Conservation (phyloP, 23 red algal species). For the Chondrus crispus region DNA sequence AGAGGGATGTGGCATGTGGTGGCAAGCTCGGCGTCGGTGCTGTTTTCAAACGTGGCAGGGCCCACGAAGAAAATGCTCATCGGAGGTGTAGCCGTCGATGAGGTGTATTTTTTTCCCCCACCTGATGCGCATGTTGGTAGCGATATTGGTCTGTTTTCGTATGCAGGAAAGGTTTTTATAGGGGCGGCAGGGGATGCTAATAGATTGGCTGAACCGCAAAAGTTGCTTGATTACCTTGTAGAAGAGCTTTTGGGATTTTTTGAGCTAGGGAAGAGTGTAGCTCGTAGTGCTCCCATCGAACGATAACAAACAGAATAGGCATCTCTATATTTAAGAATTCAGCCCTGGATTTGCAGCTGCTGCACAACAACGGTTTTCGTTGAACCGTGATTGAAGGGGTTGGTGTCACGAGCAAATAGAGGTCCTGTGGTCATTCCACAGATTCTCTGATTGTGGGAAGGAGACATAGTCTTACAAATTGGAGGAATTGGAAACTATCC, state of each 20-base stretch:
- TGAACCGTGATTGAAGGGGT: no score
- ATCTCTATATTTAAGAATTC: no score
- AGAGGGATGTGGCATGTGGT: neutral
- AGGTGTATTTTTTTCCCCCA: slow-evolving; percentile 35
- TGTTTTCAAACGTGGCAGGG: slow-evolving; percentile 57
- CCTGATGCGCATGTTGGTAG: slow-evolving; percentile 1
- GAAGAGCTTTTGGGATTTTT: neutral
- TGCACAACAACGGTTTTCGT: no score
- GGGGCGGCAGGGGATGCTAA: slow-evolving; percentile 35
- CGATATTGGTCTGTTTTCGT: slow-evolving; percentile 41
- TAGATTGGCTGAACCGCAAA: slow-evolving; percentile 31
- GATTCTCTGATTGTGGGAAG: no score
- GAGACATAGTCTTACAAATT: no score
- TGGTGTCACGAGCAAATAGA: no score
- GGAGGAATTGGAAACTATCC: no score
- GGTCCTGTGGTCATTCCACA: no score
- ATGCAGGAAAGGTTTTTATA: slow-evolving; percentile 10
- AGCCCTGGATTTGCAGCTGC: no score
- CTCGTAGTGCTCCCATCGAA: no score
- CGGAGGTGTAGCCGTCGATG: neutral
- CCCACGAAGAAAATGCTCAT: neutral
- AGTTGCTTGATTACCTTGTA: neutral
- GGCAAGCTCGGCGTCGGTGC: slow-evolving; percentile 13
- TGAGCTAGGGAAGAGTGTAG: neutral
- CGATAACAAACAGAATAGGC: no score